Evolutionary conservation across 176 grass and related monocot genomes (phyloP), one percentile per base, ranked within the genome.

Genomic region (Thalia dealbata): DNA sequence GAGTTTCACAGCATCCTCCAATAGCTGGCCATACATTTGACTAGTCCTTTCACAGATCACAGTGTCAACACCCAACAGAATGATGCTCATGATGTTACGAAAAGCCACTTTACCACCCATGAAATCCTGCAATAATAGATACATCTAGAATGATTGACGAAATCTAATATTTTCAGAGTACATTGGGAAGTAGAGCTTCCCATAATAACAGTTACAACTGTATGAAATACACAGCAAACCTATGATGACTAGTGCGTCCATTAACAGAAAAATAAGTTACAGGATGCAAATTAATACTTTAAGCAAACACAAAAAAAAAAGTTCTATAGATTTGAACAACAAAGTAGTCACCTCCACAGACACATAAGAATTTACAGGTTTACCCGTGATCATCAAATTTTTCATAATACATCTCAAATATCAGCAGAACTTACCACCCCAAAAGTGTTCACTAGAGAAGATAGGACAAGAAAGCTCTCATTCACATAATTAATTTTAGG

Each of bases 81-180:
- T 66, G 64, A 97, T 88, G 79, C 84, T 92, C 93, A 97, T 90
- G 59, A 97, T 85, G 81, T 97, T 96, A 28, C 89, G 86, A 45
- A 90, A 97, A 79, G 82, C 85, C 69, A 84, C 64, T 81, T 89
- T 97, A 52, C 89, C 89, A 44, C 89, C 88, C 89, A 92, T 97
- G 78, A 97, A 89, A 79, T 97, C 93, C 93, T 97, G 80, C 71
- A 77, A 54, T 61, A 82, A 41, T 32, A 81, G 78, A 75, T 1
- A 56, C 19, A 76, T 64, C 30, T 10, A 50, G 6, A 10, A 67
- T 68, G 76, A 75, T 75, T 72, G 51, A 10, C 70, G 16, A 81
- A 51, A 29, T 58, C 25, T 77, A 29, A 78, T 44, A 52, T 67
- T 73, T 23, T 56, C n/a, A 58, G 21, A 61, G 10, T 38, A 4